A percentile compares a stretch with the other conserved stretches of the same genome.
These are phyloP conservation scores for Starmerella ratchasimensis DNA, from an alignment of 805 yeast species.

Conservation along the genomic window DNA sequence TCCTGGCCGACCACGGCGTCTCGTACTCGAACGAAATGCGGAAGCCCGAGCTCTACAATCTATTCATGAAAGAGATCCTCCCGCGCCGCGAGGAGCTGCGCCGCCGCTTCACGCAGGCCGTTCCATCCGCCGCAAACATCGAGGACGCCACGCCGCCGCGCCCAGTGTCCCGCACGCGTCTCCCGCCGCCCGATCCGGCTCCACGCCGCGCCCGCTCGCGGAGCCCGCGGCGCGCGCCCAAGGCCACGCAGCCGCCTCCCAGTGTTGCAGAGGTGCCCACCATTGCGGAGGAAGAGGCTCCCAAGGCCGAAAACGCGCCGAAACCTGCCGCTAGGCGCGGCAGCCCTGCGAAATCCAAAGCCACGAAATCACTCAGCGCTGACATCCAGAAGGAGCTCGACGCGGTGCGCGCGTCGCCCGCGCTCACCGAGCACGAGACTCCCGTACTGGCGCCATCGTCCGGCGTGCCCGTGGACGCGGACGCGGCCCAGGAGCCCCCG, in stretches of 20 bases:
- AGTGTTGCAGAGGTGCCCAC: neutral
- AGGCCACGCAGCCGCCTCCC: neutral
- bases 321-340: too few species aligned
- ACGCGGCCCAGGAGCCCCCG: conserved; percentile 1
- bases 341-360: too few species aligned
- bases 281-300: neutral
- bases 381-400: neutral
- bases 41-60: conserved; percentile 48
- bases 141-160: conserved; percentile 27
- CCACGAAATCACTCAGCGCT: too few species aligned
- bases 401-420: neutral
- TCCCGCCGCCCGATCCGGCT: neutral
- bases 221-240: neutral
- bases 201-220: conserved; percentile 2
- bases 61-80: conserved; percentile 43
- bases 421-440: too few species aligned
- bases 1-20: conserved; percentile 52
- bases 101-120: conserved; percentile 23
- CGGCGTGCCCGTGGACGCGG: conserved; percentile 1
- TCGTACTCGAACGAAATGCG: conserved; percentile 48
- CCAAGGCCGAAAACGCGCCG: neutral
- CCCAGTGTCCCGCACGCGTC: conserved; percentile 1
- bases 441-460: too few species aligned
- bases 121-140: conserved; percentile 29
- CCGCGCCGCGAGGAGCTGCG: conserved; percentile 36